phyloP scores from a whole-genome alignment of 768 basidiomycete species.

The Podaxis sp. region DNA sequence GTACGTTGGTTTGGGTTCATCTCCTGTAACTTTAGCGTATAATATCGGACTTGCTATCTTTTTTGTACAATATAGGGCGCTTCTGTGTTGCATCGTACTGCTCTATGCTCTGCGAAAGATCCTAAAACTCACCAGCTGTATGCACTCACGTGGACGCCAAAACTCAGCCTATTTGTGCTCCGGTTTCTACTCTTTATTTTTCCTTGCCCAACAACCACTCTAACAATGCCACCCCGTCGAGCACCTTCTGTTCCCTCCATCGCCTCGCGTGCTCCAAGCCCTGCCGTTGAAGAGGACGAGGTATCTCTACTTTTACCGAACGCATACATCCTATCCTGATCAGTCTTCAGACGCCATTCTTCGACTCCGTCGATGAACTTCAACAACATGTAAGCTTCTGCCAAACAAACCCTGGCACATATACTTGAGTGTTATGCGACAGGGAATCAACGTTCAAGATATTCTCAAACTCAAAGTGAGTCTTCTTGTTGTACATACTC shows the following conservation, averaged over 20 bases:
- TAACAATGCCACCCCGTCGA: constrained; percentile 50
- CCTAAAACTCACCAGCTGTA: constrained; percentile 11
- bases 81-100: neutral
- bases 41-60: constrained; percentile 6
- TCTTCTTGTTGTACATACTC: constrained; percentile 17
- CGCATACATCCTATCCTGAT: neutral
- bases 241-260: constrained; percentile 47
- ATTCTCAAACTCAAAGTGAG: constrained; percentile 88
- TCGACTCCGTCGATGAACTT: constrained; percentile 82
- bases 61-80: constrained; percentile 15
- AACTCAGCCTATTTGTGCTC: constrained; percentile 2
- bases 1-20: constrained; percentile 5
- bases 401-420: neutral
- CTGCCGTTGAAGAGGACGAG: constrained; percentile 43
- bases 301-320: constrained; percentile 21
- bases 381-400: constrained; percentile 67
- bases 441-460: constrained; percentile 97
- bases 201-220: neutral
- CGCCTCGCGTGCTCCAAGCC: constrained; percentile 51
- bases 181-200: constrained; percentile 1
- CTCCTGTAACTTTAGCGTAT: constrained; percentile 2
- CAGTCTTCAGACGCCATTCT: constrained; percentile 50
- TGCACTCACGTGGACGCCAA: constrained; percentile 14
- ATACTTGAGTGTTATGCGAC: constrained; percentile 12
- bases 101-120: neutral